Evolutionary conservation across 306 rosid species (phyloP), one percentile per base, ranked within the genome.

Genomic region (Bauhinia variegata): DNA sequence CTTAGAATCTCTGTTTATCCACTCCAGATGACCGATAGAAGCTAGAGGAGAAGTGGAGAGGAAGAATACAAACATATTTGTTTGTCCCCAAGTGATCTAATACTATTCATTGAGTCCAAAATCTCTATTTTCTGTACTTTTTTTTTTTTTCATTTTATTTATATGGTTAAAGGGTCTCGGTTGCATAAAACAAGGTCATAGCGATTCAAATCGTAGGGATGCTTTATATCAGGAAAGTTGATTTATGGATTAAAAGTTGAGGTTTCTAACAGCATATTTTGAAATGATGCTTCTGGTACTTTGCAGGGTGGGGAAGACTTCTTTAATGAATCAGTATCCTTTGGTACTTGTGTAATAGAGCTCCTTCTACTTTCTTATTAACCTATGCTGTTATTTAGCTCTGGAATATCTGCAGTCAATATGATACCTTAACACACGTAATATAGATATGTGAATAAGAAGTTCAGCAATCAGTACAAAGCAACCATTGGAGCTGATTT

Each of bases 321-420:
- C 97, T 61, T 85, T 95, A 95, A 95, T 95, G 99, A 95, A 95
- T 72, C 99, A 95, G 97, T 95, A 93, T 93, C 99, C 99, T 83
- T 66, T 32, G 14, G 44, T 60, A 37, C 48, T 72, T 5, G 49
- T 54, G 23, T 41, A 0, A 38, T 33, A 11, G 38, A 55, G 14
- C 38, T 60, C 16, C 9, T 48, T 60, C 16, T 58, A 37, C 11
- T 57, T 38, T 65, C 17, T 11, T 41, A 30, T 28, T 48, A 46
- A 39, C 53, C 11, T 33, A 16, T 63, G 16, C 16, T 19, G 39
- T 43, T 54, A 15, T 34, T 67, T 72, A 16, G 56, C 5, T 55
- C 9, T 31, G 38, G 18, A n/a, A 6, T 50, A 60, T 62, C 13
- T 32, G 30, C 16, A 49, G 51, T 13, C 23, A 19, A 16, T 28